Evolutionary conservation across 768 basidiomycete genomes (phyloP).

Genomic region (Clavaria fumosa): DNA sequence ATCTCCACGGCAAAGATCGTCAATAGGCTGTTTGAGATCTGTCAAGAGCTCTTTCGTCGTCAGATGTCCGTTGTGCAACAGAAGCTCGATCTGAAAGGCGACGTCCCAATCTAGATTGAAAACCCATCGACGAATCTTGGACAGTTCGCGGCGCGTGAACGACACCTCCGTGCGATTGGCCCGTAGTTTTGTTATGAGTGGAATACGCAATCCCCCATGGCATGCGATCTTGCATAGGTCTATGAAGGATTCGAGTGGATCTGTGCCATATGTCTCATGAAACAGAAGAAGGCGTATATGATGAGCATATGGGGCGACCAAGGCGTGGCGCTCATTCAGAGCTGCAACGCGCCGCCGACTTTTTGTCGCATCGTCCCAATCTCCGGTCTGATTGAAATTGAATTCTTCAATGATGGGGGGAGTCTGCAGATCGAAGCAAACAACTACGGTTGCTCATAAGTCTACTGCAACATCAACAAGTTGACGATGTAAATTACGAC

Average conservation of each 20-base stretch:
- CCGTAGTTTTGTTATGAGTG: constrained; percentile 28
- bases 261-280: constrained; percentile 26
- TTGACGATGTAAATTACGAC: constrained; percentile 11
- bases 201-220: constrained; percentile 23
- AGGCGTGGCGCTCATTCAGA: constrained; percentile 40
- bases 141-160: constrained; percentile 33
- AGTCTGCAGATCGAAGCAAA: constrained; percentile 50
- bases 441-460: constrained; percentile 23
- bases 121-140: constrained; percentile 29
- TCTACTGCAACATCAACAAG: constrained; percentile 7
- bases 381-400: constrained; percentile 36
- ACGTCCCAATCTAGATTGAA: constrained; percentile 42
- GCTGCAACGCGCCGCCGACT: constrained; percentile 43
- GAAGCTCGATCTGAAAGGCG: constrained; percentile 63
- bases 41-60: constrained; percentile 39
- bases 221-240: constrained; percentile 37
- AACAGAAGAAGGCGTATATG: constrained; percentile 51
- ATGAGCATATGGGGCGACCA: constrained; percentile 54
- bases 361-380: constrained; percentile 25
- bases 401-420: constrained; percentile 52
- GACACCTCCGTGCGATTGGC: constrained; percentile 33
- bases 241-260: constrained; percentile 35
- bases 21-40: constrained; percentile 29
- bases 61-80: constrained; percentile 47
- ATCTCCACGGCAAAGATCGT: constrained; percentile 22